Conservation (phyloP, 495 filamentous ascomycete genomes). For the Tuber aestivum region DNA sequence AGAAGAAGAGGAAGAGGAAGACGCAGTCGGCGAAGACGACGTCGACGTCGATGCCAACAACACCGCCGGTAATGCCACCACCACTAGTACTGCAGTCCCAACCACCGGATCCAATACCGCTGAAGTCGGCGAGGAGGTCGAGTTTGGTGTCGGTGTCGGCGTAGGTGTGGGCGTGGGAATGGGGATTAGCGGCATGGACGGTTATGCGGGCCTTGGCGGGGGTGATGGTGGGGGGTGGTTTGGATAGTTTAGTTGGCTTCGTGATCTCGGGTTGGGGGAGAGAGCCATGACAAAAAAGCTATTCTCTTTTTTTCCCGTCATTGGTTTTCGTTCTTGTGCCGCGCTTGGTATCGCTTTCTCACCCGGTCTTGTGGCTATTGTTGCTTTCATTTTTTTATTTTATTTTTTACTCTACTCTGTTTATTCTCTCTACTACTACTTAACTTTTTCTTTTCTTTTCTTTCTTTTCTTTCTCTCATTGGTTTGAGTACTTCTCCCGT, state of each 20-base stretch:
- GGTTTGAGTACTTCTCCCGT: neutral
- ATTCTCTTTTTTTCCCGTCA: neutral
- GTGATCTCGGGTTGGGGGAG: neutral
- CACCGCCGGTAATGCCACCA: neutral
- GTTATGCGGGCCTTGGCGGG: slow-evolving; percentile 18
- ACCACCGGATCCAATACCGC: slow-evolving; percentile 8
- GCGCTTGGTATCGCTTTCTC: neutral
- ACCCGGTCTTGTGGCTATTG: neutral
- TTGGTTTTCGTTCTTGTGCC: slow-evolving; percentile 1
- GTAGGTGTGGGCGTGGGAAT: slow-evolving; percentile 20
- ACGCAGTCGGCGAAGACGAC: neutral
- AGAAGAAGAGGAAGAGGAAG: neutral
- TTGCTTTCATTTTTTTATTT: neutral
- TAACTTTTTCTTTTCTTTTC: neutral
- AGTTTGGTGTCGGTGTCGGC: slow-evolving; percentile 10
- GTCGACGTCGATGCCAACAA: neutral
- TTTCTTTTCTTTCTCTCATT: neutral
- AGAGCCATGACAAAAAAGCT: neutral
- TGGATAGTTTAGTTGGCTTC: slow-evolving; percentile 10
- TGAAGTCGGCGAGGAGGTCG: slow-evolving; percentile 9
- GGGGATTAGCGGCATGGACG: slow-evolving; percentile 28
- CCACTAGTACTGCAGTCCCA: slow-evolving; percentile 24
- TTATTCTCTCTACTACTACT: neutral
- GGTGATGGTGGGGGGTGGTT: slow-evolving; percentile 36
- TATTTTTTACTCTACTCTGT: neutral